Conservation (phyloP, 1,284 basidiomycete species). For the Testicularia cyperi region DNA sequence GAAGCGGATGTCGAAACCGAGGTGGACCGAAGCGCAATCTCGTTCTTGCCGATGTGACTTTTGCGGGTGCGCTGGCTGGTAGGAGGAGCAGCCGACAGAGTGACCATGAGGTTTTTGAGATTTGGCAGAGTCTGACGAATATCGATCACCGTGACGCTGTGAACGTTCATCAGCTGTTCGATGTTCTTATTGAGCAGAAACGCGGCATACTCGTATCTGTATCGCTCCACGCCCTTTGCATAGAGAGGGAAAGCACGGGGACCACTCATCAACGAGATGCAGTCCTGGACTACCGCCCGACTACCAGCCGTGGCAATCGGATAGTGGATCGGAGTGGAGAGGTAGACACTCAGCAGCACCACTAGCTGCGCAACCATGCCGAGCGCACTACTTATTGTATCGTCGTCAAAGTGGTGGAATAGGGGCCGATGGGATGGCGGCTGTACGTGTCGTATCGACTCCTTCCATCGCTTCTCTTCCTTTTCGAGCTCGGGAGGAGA, state of each 20-base stretch:
- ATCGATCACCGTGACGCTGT: constrained; percentile 71
- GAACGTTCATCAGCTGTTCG: constrained; percentile 65
- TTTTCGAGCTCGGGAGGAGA: constrained; percentile 8
- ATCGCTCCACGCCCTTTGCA: constrained; percentile 88
- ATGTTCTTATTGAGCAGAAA: constrained; percentile 97
- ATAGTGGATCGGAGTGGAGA: constrained; percentile 50
- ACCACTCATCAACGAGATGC: constrained; percentile 56
- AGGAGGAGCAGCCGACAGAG: constrained; percentile 63
- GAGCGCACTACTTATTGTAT: constrained; percentile 44
- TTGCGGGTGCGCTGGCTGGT: constrained; percentile 22
- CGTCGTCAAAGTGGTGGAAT: constrained; percentile 39
- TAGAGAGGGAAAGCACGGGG: constrained; percentile 71
- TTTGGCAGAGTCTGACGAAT: constrained; percentile 95
- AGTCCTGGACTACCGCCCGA: constrained; percentile 49
- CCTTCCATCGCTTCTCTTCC: constrained; percentile 32
- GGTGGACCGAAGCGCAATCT: constrained; percentile 22
- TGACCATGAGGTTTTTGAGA: constrained; percentile 87
- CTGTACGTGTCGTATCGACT: constrained; percentile 3
- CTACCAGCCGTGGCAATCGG: constrained; percentile 51
- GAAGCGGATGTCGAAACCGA: background rate
- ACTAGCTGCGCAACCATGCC: constrained; percentile 55
- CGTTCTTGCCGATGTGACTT: constrained; percentile 33
- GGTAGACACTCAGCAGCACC: constrained; percentile 45
- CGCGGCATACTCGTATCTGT: constrained; percentile 96
- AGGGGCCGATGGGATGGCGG: constrained; percentile 7